phyloP scores from a whole-genome alignment of 176 grass and related monocot genomes.

The Juncus inflexus region DNA sequence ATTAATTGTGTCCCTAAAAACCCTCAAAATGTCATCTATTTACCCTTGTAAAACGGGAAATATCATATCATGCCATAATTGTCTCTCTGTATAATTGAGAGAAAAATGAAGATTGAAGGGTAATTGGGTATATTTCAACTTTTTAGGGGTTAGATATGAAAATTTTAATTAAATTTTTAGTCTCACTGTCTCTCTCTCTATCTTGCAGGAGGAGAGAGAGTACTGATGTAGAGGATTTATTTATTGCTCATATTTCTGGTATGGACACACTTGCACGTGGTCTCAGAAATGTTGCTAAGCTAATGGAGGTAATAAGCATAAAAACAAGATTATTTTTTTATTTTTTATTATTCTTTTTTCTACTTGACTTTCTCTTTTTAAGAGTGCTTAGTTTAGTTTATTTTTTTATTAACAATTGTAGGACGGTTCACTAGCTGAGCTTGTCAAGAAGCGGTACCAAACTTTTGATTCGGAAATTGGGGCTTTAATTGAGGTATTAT shows the following conservation, averaged over 20 bases:
- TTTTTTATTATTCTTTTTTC: neutral
- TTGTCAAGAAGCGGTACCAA: conserved; percentile 89
- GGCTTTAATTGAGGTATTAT: conserved; percentile 62
- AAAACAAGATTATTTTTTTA: neutral
- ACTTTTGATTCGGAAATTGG: conserved; percentile 85
- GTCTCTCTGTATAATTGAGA: too few species aligned
- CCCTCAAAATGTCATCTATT: too few species aligned
- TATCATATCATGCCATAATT: too few species aligned
- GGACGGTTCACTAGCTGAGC: conserved; percentile 84
- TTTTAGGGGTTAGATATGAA: too few species aligned
- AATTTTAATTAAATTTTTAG: conserved; percentile 1
- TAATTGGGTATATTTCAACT: too few species aligned
- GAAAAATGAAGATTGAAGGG: too few species aligned
- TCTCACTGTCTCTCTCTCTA: neutral
- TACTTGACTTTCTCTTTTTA: neutral
- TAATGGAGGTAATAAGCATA: conserved; percentile 62
- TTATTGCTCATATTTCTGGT: conserved; percentile 90
- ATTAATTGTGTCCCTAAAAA: conserved; percentile 8
- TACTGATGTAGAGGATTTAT: conserved; percentile 94
- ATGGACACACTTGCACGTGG: conserved; percentile 94
- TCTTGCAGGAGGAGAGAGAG: conserved; percentile 84
- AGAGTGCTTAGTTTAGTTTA: too few species aligned
- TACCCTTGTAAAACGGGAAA: too few species aligned
- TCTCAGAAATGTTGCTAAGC: conserved; percentile 71
- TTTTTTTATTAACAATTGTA: conserved; percentile 22